These are phyloP conservation scores for Boletus reticulatus DNA, from an alignment of 768 basidiomycete genomes.

Conservation along the genomic window DNA sequence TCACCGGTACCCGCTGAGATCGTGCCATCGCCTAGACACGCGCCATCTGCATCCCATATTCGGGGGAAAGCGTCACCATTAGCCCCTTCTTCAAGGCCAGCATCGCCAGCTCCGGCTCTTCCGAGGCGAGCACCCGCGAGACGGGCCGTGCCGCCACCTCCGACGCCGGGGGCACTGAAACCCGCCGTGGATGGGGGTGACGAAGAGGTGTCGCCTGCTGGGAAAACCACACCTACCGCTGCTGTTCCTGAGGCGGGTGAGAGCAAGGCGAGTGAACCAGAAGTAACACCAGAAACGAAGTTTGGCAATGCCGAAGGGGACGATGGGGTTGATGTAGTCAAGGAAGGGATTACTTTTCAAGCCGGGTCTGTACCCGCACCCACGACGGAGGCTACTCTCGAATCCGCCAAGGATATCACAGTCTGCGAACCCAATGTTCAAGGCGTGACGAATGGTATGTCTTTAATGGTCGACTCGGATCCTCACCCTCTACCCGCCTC, in stretches of 20 bases:
- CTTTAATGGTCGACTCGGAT: not conserved
- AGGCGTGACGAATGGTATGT: not conserved
- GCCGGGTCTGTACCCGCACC: not conserved
- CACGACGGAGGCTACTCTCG: not conserved
- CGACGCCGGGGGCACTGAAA: not conserved
- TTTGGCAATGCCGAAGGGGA: not conserved
- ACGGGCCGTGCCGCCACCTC: conserved; percentile 30
- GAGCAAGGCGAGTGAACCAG: not conserved
- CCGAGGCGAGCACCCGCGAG: conserved; percentile 66
- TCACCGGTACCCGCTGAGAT: conserved; percentile 19
- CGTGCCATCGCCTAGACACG: conserved; percentile 10
- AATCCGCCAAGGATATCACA: not conserved
- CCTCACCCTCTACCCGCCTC: not conserved
- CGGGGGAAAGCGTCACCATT: conserved; percentile 30
- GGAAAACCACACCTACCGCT: not conserved
- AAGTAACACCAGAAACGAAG: conserved; percentile 2
- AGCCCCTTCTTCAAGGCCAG: conserved; percentile 31
- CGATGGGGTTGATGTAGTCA: not conserved
- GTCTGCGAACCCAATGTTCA: too few species aligned
- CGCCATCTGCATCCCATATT: conserved; percentile 1
- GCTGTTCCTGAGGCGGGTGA: not conserved
- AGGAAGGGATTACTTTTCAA: not conserved
- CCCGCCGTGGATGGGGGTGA: not conserved
- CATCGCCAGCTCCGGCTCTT: conserved; percentile 39
- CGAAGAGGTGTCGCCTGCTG: not conserved